phyloP scores from a whole-genome alignment of 495 filamentous ascomycete species.

The Astrothelium subdiscretum region DNA sequence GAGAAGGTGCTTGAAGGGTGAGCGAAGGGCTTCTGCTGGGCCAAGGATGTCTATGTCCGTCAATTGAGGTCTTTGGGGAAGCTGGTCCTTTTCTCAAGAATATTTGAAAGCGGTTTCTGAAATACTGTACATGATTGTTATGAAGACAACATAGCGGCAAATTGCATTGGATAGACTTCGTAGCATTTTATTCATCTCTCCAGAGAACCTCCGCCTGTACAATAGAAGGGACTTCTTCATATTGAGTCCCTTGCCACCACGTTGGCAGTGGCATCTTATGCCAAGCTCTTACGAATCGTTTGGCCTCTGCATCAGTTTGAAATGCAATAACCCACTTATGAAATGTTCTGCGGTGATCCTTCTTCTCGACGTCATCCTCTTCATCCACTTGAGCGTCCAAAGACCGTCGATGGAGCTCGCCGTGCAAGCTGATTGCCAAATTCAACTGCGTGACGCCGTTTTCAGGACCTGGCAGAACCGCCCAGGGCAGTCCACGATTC shows the following conservation, averaged over 20 bases:
- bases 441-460: not conserved
- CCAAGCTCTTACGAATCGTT: not conserved
- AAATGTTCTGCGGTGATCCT: not conserved
- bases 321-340: not conserved
- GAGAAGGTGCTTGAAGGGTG: conserved; percentile 27
- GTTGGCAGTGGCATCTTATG: not conserved
- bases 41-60: conserved; percentile 1
- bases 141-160: not conserved
- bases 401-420: not conserved
- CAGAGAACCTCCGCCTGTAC: not conserved
- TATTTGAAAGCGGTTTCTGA: not conserved
- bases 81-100: not conserved
- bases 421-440: not conserved
- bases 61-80: not conserved
- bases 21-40: conserved; percentile 1
- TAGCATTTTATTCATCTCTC: not conserved
- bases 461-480: not conserved
- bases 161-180: not conserved
- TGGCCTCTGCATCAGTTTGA: not conserved
- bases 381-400: not conserved
- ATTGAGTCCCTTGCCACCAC: not conserved
- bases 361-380: not conserved
- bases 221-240: not conserved
- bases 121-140: not conserved
- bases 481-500: not conserved